Conservation (phyloP, 116 monocot species). For the Dioscorea cayenensis region DNA sequence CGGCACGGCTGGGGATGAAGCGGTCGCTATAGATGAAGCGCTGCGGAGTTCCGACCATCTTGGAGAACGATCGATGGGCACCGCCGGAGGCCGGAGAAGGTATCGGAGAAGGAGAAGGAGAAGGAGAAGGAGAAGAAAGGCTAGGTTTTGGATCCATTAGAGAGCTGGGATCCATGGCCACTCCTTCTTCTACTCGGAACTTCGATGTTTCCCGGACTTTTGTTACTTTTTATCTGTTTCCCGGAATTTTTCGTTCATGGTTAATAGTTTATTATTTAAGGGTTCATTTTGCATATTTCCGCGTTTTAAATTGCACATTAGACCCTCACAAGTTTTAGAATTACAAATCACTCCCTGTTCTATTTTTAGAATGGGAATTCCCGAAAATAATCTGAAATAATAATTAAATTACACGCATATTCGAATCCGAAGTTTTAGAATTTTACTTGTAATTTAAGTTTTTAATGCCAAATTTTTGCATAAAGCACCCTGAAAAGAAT, state of each 20-base stretch:
- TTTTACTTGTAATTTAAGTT: no score
- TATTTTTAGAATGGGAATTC: no score
- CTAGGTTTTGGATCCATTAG: neutral
- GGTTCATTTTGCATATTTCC: no score
- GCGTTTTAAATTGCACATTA: no score
- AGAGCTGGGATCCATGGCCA: neutral
- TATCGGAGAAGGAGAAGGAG: slow-evolving; percentile 6
- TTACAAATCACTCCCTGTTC: no score
- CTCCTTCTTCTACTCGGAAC: neutral
- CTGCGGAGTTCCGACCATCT: neutral
- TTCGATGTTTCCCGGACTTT: neutral
- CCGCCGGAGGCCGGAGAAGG: neutral
- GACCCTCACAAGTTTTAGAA: no score
- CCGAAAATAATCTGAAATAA: no score
- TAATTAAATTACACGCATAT: no score
- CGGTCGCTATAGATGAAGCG: slow-evolving; percentile 45
- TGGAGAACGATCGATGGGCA: slow-evolving; percentile 8
- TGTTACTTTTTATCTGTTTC: neutral
- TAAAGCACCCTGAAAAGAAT: no score
- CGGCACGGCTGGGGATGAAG: slow-evolving; percentile 46
- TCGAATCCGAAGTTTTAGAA: no score
- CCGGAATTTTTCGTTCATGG: neutral
- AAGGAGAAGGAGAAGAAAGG: neutral
- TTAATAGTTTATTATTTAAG: neutral
- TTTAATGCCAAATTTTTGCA: no score